phyloP scores from a whole-genome alignment of 164 flowering plant species.

The Piper betle region DNA sequence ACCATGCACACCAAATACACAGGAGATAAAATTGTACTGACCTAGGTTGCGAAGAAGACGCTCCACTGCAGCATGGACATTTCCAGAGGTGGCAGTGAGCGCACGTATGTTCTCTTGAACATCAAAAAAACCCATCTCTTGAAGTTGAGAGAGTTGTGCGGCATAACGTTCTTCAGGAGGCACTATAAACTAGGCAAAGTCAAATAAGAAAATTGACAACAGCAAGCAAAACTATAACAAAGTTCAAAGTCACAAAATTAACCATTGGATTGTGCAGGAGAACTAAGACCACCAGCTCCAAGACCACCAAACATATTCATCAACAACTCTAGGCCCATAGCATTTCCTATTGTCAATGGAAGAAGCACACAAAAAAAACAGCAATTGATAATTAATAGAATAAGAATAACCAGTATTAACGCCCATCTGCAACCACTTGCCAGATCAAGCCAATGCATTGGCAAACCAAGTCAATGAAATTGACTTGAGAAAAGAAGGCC shows the following conservation, averaged over 20 bases:
- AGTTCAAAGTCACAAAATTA: not conserved
- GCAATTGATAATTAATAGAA: not conserved
- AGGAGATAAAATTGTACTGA: constrained; percentile 19
- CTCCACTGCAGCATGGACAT: constrained; percentile 98
- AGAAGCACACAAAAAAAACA: not conserved
- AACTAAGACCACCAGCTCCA: constrained; percentile 32
- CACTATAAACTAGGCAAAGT: constrained; percentile 22
- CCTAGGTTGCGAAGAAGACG: constrained; percentile 74
- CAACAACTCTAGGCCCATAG: constrained; percentile 35
- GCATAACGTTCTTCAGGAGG: constrained; percentile 94
- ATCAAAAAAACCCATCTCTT: constrained; percentile 97
- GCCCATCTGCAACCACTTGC: not conserved
- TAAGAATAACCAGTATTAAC: not conserved
- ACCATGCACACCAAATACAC: constrained; percentile 5
- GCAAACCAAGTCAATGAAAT: not conserved
- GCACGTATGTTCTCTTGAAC: constrained; percentile 87
- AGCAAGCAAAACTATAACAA: not conserved
- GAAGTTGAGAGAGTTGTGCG: constrained; percentile 80
- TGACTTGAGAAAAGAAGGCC: not conserved
- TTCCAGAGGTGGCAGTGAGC: constrained; percentile 72
- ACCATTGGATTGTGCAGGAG: constrained; percentile 32
- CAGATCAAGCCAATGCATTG: not conserved
- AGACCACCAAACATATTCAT: constrained; percentile 63
- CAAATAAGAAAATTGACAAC: not conserved
- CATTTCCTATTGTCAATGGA: constrained; percentile 22